phyloP scores from a whole-genome alignment of 371 early-diverging fungal species.

The Mucor irregularis region DNA sequence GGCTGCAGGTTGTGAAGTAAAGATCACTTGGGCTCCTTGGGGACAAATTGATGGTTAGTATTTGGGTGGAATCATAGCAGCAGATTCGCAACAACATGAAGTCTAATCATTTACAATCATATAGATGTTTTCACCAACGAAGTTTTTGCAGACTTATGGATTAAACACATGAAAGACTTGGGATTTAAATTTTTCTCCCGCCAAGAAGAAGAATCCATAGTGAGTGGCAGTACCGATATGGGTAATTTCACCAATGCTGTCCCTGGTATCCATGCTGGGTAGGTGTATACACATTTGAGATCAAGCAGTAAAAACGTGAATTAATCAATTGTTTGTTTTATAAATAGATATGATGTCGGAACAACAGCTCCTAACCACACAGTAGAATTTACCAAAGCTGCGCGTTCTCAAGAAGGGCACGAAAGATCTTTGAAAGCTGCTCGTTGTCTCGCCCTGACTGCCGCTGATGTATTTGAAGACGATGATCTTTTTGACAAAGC shows the following conservation, averaged over 20 bases:
- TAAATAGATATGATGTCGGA: constrained; percentile 22
- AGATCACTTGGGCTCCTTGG: constrained; percentile 44
- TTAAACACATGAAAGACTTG: constrained; percentile 50
- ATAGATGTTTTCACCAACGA: constrained; percentile 59
- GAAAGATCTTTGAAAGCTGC: constrained; percentile 56
- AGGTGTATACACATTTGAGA: neutral
- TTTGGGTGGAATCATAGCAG: neutral
- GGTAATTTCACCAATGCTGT: constrained; percentile 63
- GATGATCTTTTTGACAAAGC: constrained; percentile 27
- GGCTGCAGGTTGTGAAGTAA: constrained; percentile 69
- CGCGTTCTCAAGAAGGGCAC: constrained; percentile 66
- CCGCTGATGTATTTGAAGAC: constrained; percentile 34
- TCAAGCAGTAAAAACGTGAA: constrained; percentile 2
- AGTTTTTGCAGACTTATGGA: constrained; percentile 53
- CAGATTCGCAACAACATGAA: neutral
- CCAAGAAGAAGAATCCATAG: constrained; percentile 34
- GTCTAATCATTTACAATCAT: neutral
- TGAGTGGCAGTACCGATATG: constrained; percentile 70
- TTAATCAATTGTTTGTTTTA: neutral
- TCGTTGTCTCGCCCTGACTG: constrained; percentile 34
- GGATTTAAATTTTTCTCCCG: constrained; percentile 41
- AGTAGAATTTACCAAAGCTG: constrained; percentile 60
- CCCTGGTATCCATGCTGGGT: constrained; percentile 23
- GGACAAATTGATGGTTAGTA: constrained; percentile 34
- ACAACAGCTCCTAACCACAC: constrained; percentile 26